phyloP scores from a whole-genome alignment of 2,329 filamentous ascomycete species.

The Clarireedia hainanense region DNA sequence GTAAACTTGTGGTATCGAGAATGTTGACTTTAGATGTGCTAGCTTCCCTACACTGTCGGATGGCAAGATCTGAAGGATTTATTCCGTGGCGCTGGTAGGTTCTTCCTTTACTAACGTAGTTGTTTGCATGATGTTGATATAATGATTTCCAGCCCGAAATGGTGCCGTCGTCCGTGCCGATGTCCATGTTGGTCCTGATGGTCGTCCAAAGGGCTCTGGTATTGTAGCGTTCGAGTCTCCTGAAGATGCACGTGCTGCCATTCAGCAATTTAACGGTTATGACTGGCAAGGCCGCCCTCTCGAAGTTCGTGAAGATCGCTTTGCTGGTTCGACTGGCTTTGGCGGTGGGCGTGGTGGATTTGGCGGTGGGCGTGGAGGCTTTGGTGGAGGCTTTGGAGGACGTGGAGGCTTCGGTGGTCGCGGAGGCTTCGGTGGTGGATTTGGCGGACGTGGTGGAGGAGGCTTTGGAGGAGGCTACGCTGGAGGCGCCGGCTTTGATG shows the following conservation, averaged over 20 bases:
- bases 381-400: slow-evolving; percentile 45
- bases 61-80: slow-evolving; percentile 99
- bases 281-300: slow-evolving; percentile 94
- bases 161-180: slow-evolving; percentile 89
- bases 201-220: slow-evolving; percentile 90
- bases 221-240: slow-evolving; percentile 94
- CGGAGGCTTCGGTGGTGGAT: slow-evolving; percentile 44
- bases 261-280: slow-evolving; percentile 96
- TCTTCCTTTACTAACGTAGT: slow-evolving; percentile 21
- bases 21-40: slow-evolving; percentile 32
- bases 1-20: slow-evolving; percentile 23
- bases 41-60: slow-evolving; percentile 96
- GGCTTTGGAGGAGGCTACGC: slow-evolving; percentile 47
- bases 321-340: slow-evolving; percentile 54
- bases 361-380: slow-evolving; percentile 35
- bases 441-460: slow-evolving; percentile 29
- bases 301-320: slow-evolving; percentile 94
- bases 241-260: slow-evolving; percentile 91
- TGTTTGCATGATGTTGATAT: slow-evolving; percentile 19
- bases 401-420: slow-evolving; percentile 52
- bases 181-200: slow-evolving; percentile 85
- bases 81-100: slow-evolving; percentile 94
- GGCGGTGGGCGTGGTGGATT: slow-evolving; percentile 36
- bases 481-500: slow-evolving; percentile 36
- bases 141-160: slow-evolving; percentile 42